Conservation (phyloP, 2,329 filamentous ascomycete species). For the Pyricularia sp. region DNA sequence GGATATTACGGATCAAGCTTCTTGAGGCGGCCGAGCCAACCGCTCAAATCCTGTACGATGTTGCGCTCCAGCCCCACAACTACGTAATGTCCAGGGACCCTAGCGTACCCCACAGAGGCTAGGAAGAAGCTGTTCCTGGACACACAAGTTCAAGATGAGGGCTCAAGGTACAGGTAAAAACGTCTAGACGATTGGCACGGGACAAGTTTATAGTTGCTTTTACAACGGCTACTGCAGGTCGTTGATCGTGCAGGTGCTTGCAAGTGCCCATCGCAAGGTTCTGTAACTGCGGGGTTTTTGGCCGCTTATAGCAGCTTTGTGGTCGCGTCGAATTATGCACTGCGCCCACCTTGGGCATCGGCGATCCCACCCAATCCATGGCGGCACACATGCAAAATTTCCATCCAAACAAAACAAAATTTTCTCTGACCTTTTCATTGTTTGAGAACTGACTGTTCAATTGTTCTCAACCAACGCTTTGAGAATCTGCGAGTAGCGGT, state of each 20-base stretch:
- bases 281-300: constrained; percentile 11
- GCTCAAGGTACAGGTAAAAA: too few relatives aligned
- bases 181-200: neutral
- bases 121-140: neutral
- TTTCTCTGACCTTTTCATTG: neutral
- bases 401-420: neutral
- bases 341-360: neutral
- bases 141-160: neutral
- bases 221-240: neutral
- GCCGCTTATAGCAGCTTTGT: constrained; percentile 4
- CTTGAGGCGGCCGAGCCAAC: neutral
- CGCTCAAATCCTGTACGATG: neutral
- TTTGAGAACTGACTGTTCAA: neutral
- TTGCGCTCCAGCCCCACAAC: neutral
- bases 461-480: neutral
- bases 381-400: neutral
- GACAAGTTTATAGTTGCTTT: neutral
- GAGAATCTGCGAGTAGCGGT: neutral
- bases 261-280: neutral
- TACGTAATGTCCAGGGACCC: neutral
- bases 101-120: neutral
- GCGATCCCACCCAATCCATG: neutral
- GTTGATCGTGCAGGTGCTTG: neutral
- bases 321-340: neutral
- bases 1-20: neutral